Evolutionary conservation across 371 early-diverging fungal species (phyloP), one percentile per base, ranked within the genome.

Genomic region (Mucor saturninus): DNA sequence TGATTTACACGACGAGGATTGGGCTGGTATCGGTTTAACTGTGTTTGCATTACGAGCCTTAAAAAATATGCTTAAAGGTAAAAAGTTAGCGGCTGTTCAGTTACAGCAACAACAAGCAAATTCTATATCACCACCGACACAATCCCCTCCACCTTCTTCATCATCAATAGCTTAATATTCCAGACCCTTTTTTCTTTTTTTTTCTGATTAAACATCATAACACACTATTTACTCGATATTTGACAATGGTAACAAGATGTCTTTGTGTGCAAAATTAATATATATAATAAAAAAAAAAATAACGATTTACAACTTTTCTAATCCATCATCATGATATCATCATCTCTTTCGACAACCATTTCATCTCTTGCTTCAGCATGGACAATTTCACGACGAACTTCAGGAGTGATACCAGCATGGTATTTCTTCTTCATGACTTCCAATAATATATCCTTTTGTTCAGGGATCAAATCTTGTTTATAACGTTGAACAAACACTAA

Each of bases 401-500:
- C 99, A 52, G 94, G 92, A 10, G 96, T 83, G 56, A 98, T 97
- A 39, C 80, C 80, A 50, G 83, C 75, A 76, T 98, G 99, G 54
- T 69, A 72, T 67, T 97, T 92, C 67, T 74, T 73, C 66, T 87
- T 87, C 65, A 95, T 58, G 37, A 98, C 86, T 43, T 91, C 89
- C 69, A 97, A 59, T 68, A 98, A 69, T 10, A 92, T 90, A 51
- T 93, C 95, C 76, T 94, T 95, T 78, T 98, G 98, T 64, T 96
- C 98, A 5, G 91, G 86, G 0, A 97, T 90, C 65, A 98, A 76
- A 65, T 97, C 97, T 54, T 93, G 91, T 79, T 98, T 97, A 83
- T 98, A 98, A 81, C 96, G 76, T 83, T 98, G 99, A 32, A 84
- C 91, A 87, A 98, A 98, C 14, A 95, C 94, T 38, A 98, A 77